A percentile compares a stretch with the other conserved stretches of the same genome.
Evolutionary conservation across 306 rosid genomes (phyloP).

Genomic region (Quercus ilex): DNA sequence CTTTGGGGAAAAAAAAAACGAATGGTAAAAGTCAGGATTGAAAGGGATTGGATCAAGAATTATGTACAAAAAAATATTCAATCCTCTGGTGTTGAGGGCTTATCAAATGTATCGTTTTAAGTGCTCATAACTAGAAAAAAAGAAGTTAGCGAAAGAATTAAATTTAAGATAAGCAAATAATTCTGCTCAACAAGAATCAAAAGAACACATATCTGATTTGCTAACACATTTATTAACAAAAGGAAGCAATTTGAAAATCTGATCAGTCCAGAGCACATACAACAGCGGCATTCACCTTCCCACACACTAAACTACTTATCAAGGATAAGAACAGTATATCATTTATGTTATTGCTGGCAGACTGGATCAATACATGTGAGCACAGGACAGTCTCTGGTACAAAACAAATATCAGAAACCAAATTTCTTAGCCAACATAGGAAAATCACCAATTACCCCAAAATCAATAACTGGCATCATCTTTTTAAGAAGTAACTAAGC

Average conservation of each 20-base stretch:
- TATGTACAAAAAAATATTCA: no score
- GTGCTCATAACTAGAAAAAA: background rate
- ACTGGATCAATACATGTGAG: background rate
- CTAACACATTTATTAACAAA: background rate
- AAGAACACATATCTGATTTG: background rate
- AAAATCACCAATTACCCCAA: background rate
- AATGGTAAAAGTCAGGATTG: conserved; percentile 21
- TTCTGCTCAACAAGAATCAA: background rate
- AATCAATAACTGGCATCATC: background rate
- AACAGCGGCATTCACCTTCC: background rate
- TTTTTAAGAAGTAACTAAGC: background rate
- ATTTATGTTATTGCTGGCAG: background rate
- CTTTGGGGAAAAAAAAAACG: conserved; percentile 37
- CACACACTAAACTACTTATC: background rate
- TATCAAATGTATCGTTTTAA: background rate
- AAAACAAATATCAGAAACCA: background rate
- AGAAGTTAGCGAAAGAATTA: background rate
- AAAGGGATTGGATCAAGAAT: background rate
- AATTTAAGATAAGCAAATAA: background rate
- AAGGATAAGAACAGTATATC: background rate
- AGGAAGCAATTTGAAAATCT: no score
- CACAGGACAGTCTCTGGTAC: background rate
- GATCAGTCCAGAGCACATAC: background rate
- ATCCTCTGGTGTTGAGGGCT: background rate
- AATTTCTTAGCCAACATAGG: background rate